These are phyloP conservation scores for Xerocomus amazonicus DNA, from an alignment of 1,284 basidiomycete genomes.

Conservation along the genomic window DNA sequence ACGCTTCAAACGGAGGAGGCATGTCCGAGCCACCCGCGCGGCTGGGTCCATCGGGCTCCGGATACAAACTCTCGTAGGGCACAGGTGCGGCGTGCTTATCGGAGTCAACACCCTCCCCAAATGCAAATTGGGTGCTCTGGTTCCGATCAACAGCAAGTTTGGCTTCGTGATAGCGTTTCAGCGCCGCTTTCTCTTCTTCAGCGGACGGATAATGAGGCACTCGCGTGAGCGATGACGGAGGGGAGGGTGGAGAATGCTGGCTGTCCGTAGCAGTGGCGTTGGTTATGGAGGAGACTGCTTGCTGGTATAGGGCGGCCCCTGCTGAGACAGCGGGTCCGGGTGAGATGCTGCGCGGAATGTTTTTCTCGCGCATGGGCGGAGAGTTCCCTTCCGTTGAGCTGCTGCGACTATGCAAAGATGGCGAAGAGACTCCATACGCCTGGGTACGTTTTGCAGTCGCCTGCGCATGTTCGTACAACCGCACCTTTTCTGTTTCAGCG, in stretches of 20 bases:
- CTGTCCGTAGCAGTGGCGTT: constrained; percentile 1
- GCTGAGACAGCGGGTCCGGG: constrained; percentile 31
- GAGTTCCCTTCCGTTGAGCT: constrained; percentile 29
- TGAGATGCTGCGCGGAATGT: constrained; percentile 1
- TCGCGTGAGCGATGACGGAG: constrained; percentile 20
- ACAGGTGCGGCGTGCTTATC: constrained; percentile 34
- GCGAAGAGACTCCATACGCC: constrained; percentile 29
- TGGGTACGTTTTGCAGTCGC: constrained; percentile 52
- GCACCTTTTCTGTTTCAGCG: constrained; percentile 70
- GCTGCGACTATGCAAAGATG: constrained; percentile 31
- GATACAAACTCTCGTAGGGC: constrained; percentile 58
- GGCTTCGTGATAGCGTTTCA: constrained; percentile 65
- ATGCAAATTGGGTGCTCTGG: constrained; percentile 36
- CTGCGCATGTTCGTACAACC: constrained; percentile 66
- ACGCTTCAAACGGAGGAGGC: constrained; percentile 49
- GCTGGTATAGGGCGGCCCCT: constrained; percentile 44
- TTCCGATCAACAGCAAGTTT: constrained; percentile 62
- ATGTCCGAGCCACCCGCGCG: constrained; percentile 30
- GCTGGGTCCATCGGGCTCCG: constrained; percentile 31
- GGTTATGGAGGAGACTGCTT: constrained; percentile 42
- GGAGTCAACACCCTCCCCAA: constrained; percentile 22
- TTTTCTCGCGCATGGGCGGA: constrained; percentile 13
- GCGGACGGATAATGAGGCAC: constrained; percentile 46
- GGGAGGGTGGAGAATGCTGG: constrained; percentile 17
- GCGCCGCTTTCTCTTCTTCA: constrained; percentile 61